These are phyloP conservation scores for Paecilomyces sp. DNA, from an alignment of 2,329 filamentous ascomycete genomes.

Conservation along the genomic window DNA sequence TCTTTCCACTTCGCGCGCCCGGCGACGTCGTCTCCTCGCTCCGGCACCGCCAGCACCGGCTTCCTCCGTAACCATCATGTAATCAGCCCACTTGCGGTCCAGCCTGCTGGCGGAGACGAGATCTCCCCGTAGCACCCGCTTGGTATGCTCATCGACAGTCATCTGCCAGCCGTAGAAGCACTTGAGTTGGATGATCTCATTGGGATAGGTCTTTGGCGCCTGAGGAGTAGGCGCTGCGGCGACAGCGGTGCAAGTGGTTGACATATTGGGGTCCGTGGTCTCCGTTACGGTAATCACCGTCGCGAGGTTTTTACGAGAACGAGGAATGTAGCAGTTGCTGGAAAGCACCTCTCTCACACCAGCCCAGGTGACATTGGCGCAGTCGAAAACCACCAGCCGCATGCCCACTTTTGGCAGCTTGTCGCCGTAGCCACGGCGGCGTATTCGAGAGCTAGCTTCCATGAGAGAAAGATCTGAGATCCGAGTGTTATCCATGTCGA, in stretches of 20 bases:
- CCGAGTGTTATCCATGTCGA: constrained; percentile 90
- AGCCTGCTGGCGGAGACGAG: constrained; percentile 67
- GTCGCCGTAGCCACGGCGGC: constrained; percentile 52
- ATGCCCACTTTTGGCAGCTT: constrained; percentile 55
- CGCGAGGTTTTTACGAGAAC: constrained; percentile 32
- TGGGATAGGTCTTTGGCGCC: constrained; percentile 48
- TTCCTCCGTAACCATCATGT: constrained; percentile 88
- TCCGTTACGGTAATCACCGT: constrained; percentile 27
- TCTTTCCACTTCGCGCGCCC: constrained; percentile 74
- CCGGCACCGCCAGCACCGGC: constrained; percentile 57
- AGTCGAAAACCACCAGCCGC: constrained; percentile 80
- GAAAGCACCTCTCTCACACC: constrained; percentile 81
- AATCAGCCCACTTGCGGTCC: constrained; percentile 86
- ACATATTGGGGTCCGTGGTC: constrained; percentile 10
- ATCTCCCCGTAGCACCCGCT: constrained; percentile 73
- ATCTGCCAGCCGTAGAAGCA: constrained; percentile 95
- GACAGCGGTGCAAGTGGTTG: constrained; percentile 17
- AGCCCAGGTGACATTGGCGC: constrained; percentile 85
- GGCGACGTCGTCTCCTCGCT: constrained; percentile 61
- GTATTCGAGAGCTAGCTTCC: constrained; percentile 77
- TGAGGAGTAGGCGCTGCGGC: constrained; percentile 15
- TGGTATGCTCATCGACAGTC: constrained; percentile 88
- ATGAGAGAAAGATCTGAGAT: constrained; percentile 79
- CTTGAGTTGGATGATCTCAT: constrained; percentile 77
- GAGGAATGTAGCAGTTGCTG: constrained; percentile 69